Evolutionary conservation across 202 grass and related monocot genomes (phyloP).

Genomic region (Hordeum pubiflorum): DNA sequence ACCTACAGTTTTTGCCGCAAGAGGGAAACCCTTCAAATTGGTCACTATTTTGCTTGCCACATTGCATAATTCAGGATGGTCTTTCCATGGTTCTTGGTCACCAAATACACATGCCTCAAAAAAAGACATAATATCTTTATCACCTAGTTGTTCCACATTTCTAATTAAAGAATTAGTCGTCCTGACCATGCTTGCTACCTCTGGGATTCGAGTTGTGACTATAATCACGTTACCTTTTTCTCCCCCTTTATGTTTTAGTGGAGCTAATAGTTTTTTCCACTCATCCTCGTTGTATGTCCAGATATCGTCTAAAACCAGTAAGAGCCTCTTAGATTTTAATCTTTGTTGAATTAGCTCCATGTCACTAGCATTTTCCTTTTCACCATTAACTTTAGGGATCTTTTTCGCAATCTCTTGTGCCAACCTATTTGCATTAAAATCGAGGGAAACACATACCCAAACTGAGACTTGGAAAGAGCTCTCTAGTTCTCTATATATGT

Average conservation of each 20-base stretch:
- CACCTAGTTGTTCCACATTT: not conserved
- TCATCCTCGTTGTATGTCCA: not conserved
- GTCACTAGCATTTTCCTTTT: not conserved
- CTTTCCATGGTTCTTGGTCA: not conserved
- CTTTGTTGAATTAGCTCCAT: not conserved
- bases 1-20: constrained; percentile 29
- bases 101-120: constrained; percentile 12
- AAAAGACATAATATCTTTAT: not conserved
- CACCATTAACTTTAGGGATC: not conserved
- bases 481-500: not conserved
- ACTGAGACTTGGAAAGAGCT: not conserved
- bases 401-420: not conserved
- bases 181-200: not conserved
- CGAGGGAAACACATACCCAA: constrained; percentile 20
- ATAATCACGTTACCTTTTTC: not conserved
- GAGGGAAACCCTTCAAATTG: constrained; percentile 17
- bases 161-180: not conserved
- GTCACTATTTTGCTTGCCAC: not conserved
- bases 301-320: constrained; percentile 39
- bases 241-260: not conserved
- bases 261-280: constrained; percentile 7
- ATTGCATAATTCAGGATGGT: not conserved
- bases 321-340: constrained; percentile 7
- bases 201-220: not conserved
- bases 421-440: constrained; percentile 15